phyloP scores from a whole-genome alignment of 768 basidiomycete species.

The Amanita exitialis region DNA sequence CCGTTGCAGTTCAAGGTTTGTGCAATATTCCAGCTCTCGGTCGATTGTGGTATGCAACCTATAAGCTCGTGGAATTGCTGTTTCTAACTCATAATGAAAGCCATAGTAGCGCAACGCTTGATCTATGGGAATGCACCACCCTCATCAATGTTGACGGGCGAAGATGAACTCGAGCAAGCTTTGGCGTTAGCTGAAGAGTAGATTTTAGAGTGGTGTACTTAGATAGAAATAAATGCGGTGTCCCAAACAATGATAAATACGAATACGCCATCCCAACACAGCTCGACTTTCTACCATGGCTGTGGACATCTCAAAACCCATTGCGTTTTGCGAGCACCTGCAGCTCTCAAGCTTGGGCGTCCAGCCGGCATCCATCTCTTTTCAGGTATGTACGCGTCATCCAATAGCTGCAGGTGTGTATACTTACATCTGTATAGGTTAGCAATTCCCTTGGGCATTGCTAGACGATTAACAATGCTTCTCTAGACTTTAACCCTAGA shows the following conservation, averaged over 20 bases:
- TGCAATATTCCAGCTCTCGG: constrained; percentile 72
- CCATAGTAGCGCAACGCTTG: constrained; percentile 65
- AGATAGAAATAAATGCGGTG: background rate
- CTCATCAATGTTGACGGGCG: constrained; percentile 33
- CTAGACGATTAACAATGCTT: background rate
- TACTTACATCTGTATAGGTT: constrained; percentile 18
- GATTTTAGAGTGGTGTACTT: background rate
- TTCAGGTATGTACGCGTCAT: constrained; percentile 62
- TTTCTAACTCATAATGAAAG: constrained; percentile 23
- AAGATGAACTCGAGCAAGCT: constrained; percentile 70
- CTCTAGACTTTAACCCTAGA: constrained; percentile 84
- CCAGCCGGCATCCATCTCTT: constrained; percentile 94
- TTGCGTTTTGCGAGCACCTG: constrained; percentile 82
- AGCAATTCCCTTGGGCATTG: constrained; percentile 9
- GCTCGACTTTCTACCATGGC: constrained; percentile 28
- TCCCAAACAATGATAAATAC: constrained; percentile 6
- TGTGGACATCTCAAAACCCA: constrained; percentile 59
- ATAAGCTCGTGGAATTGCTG: constrained; percentile 7
- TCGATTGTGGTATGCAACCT: constrained; percentile 56
- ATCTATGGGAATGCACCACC: constrained; percentile 66
- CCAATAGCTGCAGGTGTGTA: constrained; percentile 17
- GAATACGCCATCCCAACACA: background rate
- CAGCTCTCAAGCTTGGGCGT: constrained; percentile 94
- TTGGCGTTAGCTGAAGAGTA: constrained; percentile 56
- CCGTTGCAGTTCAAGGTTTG: constrained; percentile 79